phyloP scores from a whole-genome alignment of 805 yeast species.

The Metschnikowia peoriensis region DNA sequence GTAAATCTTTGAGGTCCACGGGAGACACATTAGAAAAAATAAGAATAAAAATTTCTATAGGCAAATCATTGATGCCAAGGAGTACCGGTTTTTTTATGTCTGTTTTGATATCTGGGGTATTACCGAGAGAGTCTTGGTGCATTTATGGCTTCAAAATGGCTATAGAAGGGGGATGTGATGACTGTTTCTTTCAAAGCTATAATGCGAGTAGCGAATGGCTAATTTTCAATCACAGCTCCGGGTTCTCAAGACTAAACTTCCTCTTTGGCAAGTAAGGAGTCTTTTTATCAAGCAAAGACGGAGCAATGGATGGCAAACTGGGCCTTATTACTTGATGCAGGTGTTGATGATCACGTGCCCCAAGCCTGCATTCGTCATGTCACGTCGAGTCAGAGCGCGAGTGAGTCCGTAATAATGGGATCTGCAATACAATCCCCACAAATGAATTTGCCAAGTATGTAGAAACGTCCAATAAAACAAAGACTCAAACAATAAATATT shows the following conservation, averaged over 20 bases:
- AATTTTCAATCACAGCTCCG: no score
- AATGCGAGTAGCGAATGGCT: no score
- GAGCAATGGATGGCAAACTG: constrained; percentile 1
- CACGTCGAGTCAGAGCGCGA: not conserved
- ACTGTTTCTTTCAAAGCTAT: no score
- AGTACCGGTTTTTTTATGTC: not conserved
- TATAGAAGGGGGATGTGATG: not conserved
- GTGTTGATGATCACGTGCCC: not conserved
- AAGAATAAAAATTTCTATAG: constrained; percentile 45
- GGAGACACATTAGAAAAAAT: constrained; percentile 49
- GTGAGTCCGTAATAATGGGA: not conserved
- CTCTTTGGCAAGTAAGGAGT: no score
- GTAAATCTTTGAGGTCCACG: constrained; percentile 35
- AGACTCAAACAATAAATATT: no score
- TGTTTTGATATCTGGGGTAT: constrained; percentile 13
- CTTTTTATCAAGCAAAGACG: not conserved
- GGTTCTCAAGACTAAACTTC: no score
- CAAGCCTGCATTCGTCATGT: not conserved
- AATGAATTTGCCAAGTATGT: not conserved
- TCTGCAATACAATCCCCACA: not conserved
- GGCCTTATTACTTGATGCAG: not conserved
- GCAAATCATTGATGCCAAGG: constrained; percentile 35
- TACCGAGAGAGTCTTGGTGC: constrained; percentile 25
- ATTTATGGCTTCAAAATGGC: constrained; percentile 1
- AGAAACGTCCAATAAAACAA: not conserved